These are phyloP conservation scores for Arabis alpina DNA, from an alignment of 345 rosid genomes.

Conservation along the genomic window DNA sequence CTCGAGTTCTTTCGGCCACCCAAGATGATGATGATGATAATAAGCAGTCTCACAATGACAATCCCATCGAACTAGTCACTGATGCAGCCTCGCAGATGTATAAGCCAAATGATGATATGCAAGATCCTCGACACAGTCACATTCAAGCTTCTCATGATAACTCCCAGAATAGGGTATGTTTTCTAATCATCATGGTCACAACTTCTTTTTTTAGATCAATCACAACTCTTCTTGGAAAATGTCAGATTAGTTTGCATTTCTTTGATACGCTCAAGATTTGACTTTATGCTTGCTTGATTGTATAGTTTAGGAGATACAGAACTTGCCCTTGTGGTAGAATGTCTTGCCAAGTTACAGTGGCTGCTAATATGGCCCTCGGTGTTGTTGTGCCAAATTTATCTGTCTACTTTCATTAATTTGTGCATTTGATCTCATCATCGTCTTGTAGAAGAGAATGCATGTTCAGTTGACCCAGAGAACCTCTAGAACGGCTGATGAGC, in stretches of 20 bases:
- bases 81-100: conserved; percentile 22
- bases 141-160: conserved; percentile 24
- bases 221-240: neutral
- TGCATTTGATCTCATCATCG: neutral
- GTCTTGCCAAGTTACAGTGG: neutral
- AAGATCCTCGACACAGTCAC: neutral
- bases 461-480: conserved; percentile 46
- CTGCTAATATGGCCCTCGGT: neutral
- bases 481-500: conserved; percentile 41
- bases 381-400: conserved; percentile 13
- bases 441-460: conserved; percentile 41
- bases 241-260: conserved; percentile 6
- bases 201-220: conserved; percentile 9
- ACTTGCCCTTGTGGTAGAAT: conserved; percentile 4
- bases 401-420: neutral
- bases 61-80: conserved; percentile 64
- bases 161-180: conserved; percentile 44
- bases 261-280: conserved; percentile 9
- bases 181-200: neutral
- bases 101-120: conserved; percentile 19
- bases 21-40: conserved; percentile 44
- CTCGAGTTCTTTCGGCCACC: conserved; percentile 76
- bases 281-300: neutral
- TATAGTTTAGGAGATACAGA: neutral
- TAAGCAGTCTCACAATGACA: conserved; percentile 46